phyloP scores from a whole-genome alignment of 352 stramenopile species.

The Heterotrichella gracilis region DNA sequence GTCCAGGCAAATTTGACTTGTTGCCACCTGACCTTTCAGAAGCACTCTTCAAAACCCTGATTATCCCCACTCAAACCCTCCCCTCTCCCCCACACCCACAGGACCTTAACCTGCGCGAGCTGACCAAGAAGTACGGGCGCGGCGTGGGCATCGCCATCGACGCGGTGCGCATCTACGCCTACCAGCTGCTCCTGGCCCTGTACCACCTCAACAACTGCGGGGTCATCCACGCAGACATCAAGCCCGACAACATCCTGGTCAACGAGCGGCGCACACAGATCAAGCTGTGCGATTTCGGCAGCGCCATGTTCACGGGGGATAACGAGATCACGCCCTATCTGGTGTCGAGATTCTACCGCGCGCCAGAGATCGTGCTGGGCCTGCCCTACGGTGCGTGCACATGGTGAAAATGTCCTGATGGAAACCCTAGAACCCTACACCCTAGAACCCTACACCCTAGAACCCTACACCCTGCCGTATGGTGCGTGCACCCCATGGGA shows the following conservation, averaged over 20 bases:
- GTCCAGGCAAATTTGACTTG: not conserved
- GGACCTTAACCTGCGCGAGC: conserved; percentile 24
- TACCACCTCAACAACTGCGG: conserved; percentile 26
- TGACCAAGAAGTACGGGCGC: conserved; percentile 44
- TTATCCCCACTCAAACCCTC: not conserved
- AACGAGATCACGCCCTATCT: conserved; percentile 81
- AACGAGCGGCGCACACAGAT: conserved; percentile 60
- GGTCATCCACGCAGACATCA: conserved; percentile 84
- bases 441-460: no score
- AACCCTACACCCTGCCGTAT: no score
- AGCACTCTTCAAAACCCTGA: not conserved
- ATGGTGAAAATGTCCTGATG: no score
- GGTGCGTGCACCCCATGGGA: no score
- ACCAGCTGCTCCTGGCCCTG: conserved; percentile 37
- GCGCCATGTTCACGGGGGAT: conserved; percentile 57
- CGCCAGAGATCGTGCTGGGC: conserved; percentile 58
- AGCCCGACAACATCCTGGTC: conserved; percentile 87
- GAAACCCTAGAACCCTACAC: no score
- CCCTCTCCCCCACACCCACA: not conserved
- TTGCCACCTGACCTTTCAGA: not conserved
- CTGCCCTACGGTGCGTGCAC: conserved; percentile 24
- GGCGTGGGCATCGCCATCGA: conserved; percentile 38
- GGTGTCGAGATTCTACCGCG: conserved; percentile 89
- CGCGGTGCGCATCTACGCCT: conserved; percentile 36
- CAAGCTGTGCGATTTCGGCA: conserved; percentile 88